Conservation (phyloP, 768 basidiomycete genomes). For the Fomitopsis pulvina region DNA sequence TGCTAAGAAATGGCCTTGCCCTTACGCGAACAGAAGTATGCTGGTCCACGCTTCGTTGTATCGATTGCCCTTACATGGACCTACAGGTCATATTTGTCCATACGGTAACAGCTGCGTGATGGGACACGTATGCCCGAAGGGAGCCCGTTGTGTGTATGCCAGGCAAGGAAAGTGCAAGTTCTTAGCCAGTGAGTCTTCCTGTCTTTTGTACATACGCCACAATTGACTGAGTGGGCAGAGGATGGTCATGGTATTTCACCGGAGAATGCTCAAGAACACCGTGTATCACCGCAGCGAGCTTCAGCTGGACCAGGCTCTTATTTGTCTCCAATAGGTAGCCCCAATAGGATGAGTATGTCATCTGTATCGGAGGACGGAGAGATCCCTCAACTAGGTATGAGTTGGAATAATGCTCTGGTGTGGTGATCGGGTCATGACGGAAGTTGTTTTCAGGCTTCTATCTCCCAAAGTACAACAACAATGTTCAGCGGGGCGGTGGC, state of each 20-base stretch:
- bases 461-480: neutral
- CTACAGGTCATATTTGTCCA: conserved; percentile 17
- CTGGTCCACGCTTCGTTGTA: neutral
- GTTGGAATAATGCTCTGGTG: too few relatives aligned
- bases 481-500: neutral
- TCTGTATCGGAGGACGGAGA: conserved; percentile 39
- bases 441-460: too few relatives aligned
- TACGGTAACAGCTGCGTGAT: conserved; percentile 27
- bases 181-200: conserved; percentile 19
- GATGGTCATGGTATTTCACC: neutral
- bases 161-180: conserved; percentile 31
- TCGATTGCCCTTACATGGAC: too few relatives aligned
- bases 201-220: neutral
- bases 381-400: neutral
- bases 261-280: conserved; percentile 2
- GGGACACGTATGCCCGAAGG: conserved; percentile 32
- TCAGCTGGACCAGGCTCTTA: neutral
- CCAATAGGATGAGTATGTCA: neutral
- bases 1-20: conserved; percentile 30
- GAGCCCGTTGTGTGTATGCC: conserved; percentile 25
- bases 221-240: neutral
- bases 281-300: neutral
- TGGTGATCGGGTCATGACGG: too few relatives aligned
- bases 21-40: conserved; percentile 24
- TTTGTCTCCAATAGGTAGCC: neutral